A percentile compares a stretch with the other conserved stretches of the same genome.
phyloP scores from a whole-genome alignment of 169 alveolate genomes.

The Plasmodium fragile region DNA sequence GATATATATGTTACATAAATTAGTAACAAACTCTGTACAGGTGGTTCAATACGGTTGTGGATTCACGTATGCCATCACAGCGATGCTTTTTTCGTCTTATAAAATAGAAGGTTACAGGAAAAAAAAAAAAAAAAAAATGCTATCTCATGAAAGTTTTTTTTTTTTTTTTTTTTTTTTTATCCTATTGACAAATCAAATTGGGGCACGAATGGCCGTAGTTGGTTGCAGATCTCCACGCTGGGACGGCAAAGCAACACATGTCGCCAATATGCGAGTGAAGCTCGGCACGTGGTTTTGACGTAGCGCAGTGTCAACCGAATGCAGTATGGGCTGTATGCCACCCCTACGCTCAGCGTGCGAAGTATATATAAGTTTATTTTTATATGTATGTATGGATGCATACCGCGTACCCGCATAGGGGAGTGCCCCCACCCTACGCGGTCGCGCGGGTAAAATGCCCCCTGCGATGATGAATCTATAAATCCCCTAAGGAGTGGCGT shows the following conservation, averaged over 20 bases:
- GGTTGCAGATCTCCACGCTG: neutral
- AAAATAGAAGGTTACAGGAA: neutral
- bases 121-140: neutral
- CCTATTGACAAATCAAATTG: neutral
- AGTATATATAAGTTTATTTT: neutral
- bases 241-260: neutral
- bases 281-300: neutral
- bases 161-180: too few relatives aligned
- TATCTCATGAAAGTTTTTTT: neutral
- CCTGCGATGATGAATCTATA: neutral
- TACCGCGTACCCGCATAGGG: neutral
- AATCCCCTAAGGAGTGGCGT: neutral
- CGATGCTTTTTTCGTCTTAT: neutral
- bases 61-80: neutral
- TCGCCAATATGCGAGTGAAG: neutral
- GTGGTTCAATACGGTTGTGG: neutral
- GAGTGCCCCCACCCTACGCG: neutral
- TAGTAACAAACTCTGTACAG: neutral
- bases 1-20: neutral
- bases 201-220: neutral
- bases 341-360: neutral
- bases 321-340: neutral
- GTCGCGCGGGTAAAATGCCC: neutral
- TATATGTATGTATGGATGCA: neutral
- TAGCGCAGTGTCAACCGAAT: neutral